Percentiles rank a stretch among this genome's conserved stretches.
These are phyloP conservation scores for Sporothrix brasiliensis DNA, from an alignment of 2,329 filamentous ascomycete species.

Conservation along the genomic window DNA sequence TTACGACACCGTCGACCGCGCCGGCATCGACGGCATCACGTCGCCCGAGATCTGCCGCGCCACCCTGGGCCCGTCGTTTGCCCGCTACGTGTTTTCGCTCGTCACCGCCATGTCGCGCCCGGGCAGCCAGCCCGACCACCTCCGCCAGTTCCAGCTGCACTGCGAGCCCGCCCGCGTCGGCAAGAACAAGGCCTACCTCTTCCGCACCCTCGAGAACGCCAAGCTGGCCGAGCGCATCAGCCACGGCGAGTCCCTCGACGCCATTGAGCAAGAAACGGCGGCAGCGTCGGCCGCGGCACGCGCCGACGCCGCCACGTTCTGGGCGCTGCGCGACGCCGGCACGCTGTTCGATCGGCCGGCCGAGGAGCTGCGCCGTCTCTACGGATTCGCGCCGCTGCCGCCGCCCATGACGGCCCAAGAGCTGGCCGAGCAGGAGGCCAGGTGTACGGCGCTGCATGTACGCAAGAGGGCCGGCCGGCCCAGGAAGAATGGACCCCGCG, in stretches of 20 bases:
- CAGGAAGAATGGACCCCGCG: neutral
- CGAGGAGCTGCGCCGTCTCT: neutral
- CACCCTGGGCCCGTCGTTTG: slow-evolving; percentile 45
- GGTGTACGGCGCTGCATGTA: neutral
- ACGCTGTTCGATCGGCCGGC: neutral
- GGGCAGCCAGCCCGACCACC: slow-evolving; percentile 47
- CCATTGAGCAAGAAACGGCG: neutral
- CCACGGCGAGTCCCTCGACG: slow-evolving; percentile 10
- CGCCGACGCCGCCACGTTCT: neutral
- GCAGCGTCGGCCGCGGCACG: neutral
- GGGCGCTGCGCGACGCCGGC: neutral
- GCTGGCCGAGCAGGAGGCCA: neutral
- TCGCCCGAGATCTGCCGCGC: slow-evolving; percentile 45
- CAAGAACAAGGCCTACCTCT: slow-evolving; percentile 50
- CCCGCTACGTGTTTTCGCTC: slow-evolving; percentile 44
- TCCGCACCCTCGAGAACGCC: slow-evolving; percentile 35
- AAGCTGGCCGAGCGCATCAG: slow-evolving; percentile 3
- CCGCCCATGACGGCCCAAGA: neutral
- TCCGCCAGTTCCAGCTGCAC: slow-evolving; percentile 47
- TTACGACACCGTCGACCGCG: slow-evolving; percentile 43
- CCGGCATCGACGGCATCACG: slow-evolving; percentile 43
- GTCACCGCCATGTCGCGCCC: slow-evolving; percentile 42
- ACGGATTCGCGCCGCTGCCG: slow-evolving; percentile 8
- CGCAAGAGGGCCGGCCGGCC: neutral
- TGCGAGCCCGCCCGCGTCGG: slow-evolving; percentile 46